Base-by-base conservation (phyloP, 1,139 yeast species). In the Debaryomycetaceae sp. region DNA sequence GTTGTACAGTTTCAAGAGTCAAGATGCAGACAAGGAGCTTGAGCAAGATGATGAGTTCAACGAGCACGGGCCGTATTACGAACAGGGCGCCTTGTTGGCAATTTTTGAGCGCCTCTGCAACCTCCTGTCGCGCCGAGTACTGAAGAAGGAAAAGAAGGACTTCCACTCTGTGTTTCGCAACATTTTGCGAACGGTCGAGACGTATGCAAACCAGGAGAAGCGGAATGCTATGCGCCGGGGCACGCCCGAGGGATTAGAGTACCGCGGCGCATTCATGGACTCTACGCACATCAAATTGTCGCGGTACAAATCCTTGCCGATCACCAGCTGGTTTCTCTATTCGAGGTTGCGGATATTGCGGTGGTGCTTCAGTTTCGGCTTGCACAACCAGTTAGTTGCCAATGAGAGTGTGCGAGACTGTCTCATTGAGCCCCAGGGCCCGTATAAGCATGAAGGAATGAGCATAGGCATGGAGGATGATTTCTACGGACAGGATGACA, bases 301-400 rank as follows among this genome's bases (percentile, higher is more conserved):
- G 15, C 69, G 72, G 40, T 58, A 73, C 22, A 72, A 66, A 45
- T 58, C 77, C 4, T 53, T 79, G 30, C 64, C 74, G n/a, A 68
- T 79, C 23, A 70, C 67, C 37, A 63, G 78, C 18, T 80, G 92
- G 92, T 68, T 58, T 38, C 66, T 77, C 33, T 70, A 76, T 40
- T 50, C 75, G 29, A 60, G 86, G 34, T 56, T 78, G 31, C 66
- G 75, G 32, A 75, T 71, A 37, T 60, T 79, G 44, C 72, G 73
- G 43, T 80, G 85, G 80, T 64, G 77, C n/a, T 77, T 73, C 44
- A 77, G 81, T 25, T 68, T 72, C 24, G 83, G 83, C 2, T 63
- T 78, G 13, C 80, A 75, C 40, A 62, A 62, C 35, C 85, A 79
- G 43, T 60, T 73, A 33, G 73, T 68, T 16, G 59, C 62, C 32